Conservation (phyloP, 495 filamentous ascomycete species). For the Daldinia concentrica region DNA sequence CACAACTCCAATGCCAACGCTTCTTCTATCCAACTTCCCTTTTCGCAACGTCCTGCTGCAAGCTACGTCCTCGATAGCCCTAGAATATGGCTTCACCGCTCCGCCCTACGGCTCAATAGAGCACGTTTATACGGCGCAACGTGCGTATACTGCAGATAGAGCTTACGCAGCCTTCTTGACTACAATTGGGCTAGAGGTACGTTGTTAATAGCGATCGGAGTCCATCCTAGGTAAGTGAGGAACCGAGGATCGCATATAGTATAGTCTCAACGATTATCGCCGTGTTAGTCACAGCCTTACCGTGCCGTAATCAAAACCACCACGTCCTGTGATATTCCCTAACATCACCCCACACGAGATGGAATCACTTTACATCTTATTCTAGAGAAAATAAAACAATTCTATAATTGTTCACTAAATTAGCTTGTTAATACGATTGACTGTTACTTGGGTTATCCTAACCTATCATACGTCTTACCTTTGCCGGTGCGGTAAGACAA, state of each 20-base stretch:
- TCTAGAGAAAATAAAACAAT: not conserved
- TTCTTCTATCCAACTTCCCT: slow-evolving; percentile 34
- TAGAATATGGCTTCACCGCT: slow-evolving; percentile 27
- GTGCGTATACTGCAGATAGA: slow-evolving; percentile 17
- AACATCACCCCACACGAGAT: slow-evolving; percentile 14
- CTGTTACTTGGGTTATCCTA: slow-evolving; percentile 3
- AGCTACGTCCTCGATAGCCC: slow-evolving; percentile 8
- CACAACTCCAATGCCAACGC: not conserved
- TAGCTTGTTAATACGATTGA: slow-evolving; percentile 7
- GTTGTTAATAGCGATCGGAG: slow-evolving; percentile 20
- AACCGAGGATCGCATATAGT: not conserved
- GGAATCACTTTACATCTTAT: slow-evolving; percentile 17
- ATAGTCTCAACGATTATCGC: slow-evolving; percentile 1
- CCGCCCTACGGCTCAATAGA: slow-evolving; percentile 16
- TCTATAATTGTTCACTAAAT: not conserved
- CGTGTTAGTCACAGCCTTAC: slow-evolving; percentile 23
- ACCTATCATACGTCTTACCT: slow-evolving; percentile 1
- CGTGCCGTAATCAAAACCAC: slow-evolving; percentile 18
- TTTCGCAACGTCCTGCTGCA: slow-evolving; percentile 25
- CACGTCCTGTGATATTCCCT: slow-evolving; percentile 6
- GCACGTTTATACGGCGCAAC: slow-evolving; percentile 5
- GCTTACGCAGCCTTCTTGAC: slow-evolving; percentile 42
- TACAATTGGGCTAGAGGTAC: slow-evolving; percentile 6
- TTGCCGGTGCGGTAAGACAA: slow-evolving; percentile 26
- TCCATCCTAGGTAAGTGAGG: slow-evolving; percentile 3